Percentiles rank a stretch among this genome's conserved stretches.
These are phyloP conservation scores for Tillandsia fasciculata DNA, from an alignment of 176 grass and related monocot species.

Conservation along the genomic window DNA sequence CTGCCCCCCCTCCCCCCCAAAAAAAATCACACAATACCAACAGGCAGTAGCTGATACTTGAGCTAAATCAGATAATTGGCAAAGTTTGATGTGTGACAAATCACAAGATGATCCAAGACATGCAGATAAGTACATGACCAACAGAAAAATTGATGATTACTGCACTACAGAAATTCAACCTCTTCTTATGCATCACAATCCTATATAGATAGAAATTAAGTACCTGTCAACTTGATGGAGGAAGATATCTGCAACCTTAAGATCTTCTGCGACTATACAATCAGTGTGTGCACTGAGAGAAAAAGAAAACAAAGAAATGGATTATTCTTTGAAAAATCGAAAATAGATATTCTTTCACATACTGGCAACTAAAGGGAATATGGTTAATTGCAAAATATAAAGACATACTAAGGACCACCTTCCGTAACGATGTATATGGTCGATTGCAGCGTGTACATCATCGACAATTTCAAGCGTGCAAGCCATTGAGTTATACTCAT, in stretches of 20 bases:
- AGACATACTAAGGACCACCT: constrained; percentile 36
- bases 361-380: not conserved
- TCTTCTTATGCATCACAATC: not conserved
- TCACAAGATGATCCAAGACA: too few species aligned
- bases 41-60: not conserved
- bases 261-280: constrained; percentile 64
- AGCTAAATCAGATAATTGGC: not conserved
- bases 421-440: constrained; percentile 89
- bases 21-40: not conserved
- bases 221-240: constrained; percentile 85
- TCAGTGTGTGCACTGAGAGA: constrained; percentile 84
- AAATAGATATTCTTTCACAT: not conserved
- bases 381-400: not conserved
- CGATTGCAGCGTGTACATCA: constrained; percentile 68
- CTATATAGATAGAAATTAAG: constrained; percentile 6
- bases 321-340: not conserved
- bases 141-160: too few species aligned
- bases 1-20: too few species aligned
- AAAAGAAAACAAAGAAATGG: not conserved
- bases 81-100: not conserved
- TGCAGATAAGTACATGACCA: not conserved
- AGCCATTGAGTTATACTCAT: constrained; percentile 78
- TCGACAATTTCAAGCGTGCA: constrained; percentile 87
- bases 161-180: not conserved
- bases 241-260: constrained; percentile 60